These are phyloP conservation scores for Phaeosphaeriaceae sp. DNA, from an alignment of 2,329 filamentous ascomycete species.

Conservation along the genomic window DNA sequence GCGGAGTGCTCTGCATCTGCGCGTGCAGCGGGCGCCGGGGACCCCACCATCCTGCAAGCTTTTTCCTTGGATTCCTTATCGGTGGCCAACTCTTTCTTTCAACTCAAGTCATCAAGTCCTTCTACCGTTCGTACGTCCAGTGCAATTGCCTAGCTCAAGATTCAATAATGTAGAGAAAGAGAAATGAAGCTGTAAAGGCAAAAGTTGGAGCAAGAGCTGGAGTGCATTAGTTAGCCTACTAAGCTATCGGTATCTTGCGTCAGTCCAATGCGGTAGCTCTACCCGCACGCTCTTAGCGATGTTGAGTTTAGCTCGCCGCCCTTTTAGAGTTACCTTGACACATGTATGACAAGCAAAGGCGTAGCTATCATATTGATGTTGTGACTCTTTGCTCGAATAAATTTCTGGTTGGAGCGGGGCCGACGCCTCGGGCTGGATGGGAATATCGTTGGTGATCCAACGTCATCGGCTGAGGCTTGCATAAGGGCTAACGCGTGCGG, in stretches of 20 bases:
- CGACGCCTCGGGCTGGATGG: background rate
- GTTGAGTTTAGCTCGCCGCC: constrained; percentile 26
- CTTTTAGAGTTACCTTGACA: constrained; percentile 17
- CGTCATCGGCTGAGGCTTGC: constrained; percentile 5
- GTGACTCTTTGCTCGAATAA: constrained; percentile 11
- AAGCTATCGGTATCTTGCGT: background rate
- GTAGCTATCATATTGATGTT: background rate
- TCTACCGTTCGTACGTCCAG: no score
- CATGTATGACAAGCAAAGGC: constrained; percentile 4
- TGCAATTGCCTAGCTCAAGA: background rate
- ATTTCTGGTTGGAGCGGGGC: background rate
- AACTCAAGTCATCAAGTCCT: background rate
- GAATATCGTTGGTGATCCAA: constrained; percentile 1
- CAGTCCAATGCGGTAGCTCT: constrained; percentile 23
- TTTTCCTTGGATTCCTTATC: background rate
- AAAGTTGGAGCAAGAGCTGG: background rate
- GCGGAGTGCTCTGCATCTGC: constrained; percentile 13
- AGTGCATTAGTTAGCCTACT: constrained; percentile 10
- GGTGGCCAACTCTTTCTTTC: background rate
- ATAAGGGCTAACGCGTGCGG: constrained; percentile 1
- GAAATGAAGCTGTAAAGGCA: background rate
- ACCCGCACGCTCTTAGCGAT: constrained; percentile 17
- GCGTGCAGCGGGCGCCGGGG: background rate
- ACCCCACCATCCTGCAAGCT: constrained; percentile 17
- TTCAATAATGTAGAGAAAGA: background rate